Base-by-base conservation (phyloP, 768 basidiomycete genomes). In the Gymnopilus junonius region DNA sequence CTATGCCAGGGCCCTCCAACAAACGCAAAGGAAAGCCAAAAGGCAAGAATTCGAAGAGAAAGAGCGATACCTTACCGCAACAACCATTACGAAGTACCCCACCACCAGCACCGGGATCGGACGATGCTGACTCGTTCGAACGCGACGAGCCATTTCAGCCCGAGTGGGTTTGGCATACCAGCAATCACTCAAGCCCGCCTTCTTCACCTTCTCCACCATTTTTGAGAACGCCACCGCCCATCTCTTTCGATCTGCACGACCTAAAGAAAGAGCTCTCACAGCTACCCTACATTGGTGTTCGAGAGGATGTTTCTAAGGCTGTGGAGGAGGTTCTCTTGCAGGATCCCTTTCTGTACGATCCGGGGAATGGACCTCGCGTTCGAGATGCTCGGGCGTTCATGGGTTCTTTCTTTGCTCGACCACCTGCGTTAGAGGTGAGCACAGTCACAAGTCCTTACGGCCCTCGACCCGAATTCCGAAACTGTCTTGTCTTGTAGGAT, bases 311-410 rank as follows among this genome's bases (percentile, higher is more conserved):
- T 32, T 59, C 68, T 4, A 25, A 56, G 31, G 48, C 27, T 29
- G 54, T 56, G 10, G 73, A 71, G 42, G 55, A 64, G 23, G 65
- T 72, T 32, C 66, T 79, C 53, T 75, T 78, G 15, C 73, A 82
- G 61, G 69, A 76, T 35, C 90, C 91, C 12, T 89, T 87, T 68
- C 90, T 94, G 20, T 76, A 90, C 63, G 89, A 94, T 72, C 90
- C 90, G 0, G 92, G 92, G 32, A 90, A 88, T 63, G 92, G 93
- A 0, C 89, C 90, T 8, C 88, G 91, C 43, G 90, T 94, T 10
- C 82, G 86, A 11, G 82, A 91, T 70, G 75, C 83, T n/a, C 78
- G 76, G n/a, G 80, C 83, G 12, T 94, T 94, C 73, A 74, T 94
- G 39, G 85, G 85, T n/a, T 78, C 79, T 20, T 87, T 80, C 65